A percentile compares a stretch with the other conserved stretches of the same genome.
Conservation (phyloP, 495 filamentous ascomycete genomes). For the Talaromyces thailandensis region DNA sequence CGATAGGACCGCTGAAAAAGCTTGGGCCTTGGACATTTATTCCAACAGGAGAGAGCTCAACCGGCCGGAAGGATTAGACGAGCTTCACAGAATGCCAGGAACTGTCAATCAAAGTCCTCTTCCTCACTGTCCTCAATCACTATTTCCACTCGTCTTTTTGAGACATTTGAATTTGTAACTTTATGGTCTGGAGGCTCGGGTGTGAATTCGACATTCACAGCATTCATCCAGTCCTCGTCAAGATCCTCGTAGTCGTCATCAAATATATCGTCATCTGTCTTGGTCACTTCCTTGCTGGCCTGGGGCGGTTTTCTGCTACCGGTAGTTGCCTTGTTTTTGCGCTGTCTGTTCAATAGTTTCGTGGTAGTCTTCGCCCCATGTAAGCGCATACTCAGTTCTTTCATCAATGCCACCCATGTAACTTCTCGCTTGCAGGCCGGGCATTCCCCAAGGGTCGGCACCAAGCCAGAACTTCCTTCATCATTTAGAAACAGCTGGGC, state of each 20-base stretch:
- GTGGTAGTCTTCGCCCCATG: slow-evolving; percentile 59
- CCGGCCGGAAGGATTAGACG: not conserved
- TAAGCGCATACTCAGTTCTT: slow-evolving; percentile 64
- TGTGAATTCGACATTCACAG: slow-evolving; percentile 26
- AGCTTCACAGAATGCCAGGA: not conserved
- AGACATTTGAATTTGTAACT: slow-evolving; percentile 9
- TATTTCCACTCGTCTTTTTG: slow-evolving; percentile 20
- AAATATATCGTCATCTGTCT: slow-evolving; percentile 13
- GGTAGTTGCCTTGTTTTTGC: slow-evolving; percentile 8
- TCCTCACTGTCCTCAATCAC: slow-evolving; percentile 58
- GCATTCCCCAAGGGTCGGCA: slow-evolving; percentile 66
- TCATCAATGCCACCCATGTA: slow-evolving; percentile 71
- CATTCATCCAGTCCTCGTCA: slow-evolving; percentile 27
- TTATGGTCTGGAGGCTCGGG: slow-evolving; percentile 13
- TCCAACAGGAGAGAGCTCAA: not conserved
- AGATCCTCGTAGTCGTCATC: slow-evolving; percentile 22
- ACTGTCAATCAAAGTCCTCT: slow-evolving; percentile 43
- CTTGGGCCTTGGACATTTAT: slow-evolving; percentile 30
- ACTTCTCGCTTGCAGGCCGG: slow-evolving; percentile 56
- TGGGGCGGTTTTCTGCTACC: not conserved
- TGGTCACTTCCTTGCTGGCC: slow-evolving; percentile 5
- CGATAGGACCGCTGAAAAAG: slow-evolving; percentile 27
- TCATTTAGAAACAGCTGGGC: slow-evolving; percentile 51
- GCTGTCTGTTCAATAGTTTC: slow-evolving; percentile 51
- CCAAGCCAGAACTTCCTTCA: slow-evolving; percentile 29